A percentile compares a stretch with the other conserved stretches of the same genome.
phyloP scores from a whole-genome alignment of 1,139 yeast species.

The Taiozyma sp. region DNA sequence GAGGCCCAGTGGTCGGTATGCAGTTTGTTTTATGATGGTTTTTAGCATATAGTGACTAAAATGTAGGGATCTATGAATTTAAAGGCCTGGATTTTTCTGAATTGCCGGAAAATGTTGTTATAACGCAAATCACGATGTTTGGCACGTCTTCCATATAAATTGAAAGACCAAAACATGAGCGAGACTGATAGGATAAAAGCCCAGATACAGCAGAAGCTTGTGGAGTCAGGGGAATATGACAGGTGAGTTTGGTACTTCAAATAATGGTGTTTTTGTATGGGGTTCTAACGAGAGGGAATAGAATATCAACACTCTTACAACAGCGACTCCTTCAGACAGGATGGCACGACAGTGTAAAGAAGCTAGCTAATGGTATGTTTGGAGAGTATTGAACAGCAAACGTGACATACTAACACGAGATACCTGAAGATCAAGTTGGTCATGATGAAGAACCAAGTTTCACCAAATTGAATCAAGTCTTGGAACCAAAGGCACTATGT shows the following conservation, averaged over 20 bases:
- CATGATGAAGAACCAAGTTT: conserved; percentile 43
- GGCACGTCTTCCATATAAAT: background rate
- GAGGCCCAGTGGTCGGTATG: background rate
- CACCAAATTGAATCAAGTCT: conserved; percentile 43
- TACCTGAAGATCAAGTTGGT: conserved; percentile 31
- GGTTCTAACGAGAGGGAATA: background rate
- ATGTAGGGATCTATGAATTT: background rate
- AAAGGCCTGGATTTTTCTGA: background rate
- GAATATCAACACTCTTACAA: conserved; percentile 54
- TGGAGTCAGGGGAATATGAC: conserved; percentile 71
- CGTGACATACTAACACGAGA: background rate
- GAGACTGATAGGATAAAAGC: conserved; percentile 44
- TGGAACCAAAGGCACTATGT: conserved; percentile 65
- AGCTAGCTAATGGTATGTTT: conserved; percentile 41
- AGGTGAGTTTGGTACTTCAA: conserved; percentile 13
- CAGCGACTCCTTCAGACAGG: conserved; percentile 71
- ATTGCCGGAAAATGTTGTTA: background rate
- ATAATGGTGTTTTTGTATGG: background rate
- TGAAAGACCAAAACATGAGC: background rate
- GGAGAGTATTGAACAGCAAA: background rate
- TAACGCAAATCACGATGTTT: background rate
- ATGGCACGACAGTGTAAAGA: conserved; percentile 77
- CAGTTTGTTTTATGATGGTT: background rate
- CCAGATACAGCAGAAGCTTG: conserved; percentile 65
- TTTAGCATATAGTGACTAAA: background rate